Evolutionary conservation across 2,329 filamentous ascomycete genomes (phyloP).

Genomic region (Lasiodiplodia sp.): DNA sequence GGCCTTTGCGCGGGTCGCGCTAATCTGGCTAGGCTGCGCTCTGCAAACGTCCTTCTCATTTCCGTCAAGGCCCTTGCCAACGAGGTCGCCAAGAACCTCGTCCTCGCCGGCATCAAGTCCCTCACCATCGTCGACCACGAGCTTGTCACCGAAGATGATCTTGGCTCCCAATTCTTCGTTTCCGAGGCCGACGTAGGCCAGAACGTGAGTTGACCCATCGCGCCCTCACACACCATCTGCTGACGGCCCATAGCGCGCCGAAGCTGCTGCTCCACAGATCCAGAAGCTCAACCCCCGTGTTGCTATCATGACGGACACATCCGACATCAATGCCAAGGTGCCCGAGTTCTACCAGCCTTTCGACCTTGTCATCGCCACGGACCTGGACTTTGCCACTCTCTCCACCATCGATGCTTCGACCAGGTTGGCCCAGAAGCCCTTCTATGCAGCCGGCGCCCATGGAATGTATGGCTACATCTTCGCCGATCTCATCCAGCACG

Average conservation of each 20-base stretch:
- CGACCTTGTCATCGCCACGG: conserved; percentile 88
- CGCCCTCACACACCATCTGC: conserved; percentile 39
- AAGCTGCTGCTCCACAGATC: conserved; percentile 78
- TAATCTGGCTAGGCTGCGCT: conserved; percentile 70
- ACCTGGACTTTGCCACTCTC: conserved; percentile 77
- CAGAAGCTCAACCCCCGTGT: conserved; percentile 91
- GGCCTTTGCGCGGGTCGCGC: not conserved
- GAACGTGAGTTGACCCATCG: conserved; percentile 57
- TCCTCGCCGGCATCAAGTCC: conserved; percentile 89
- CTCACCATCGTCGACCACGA: conserved; percentile 87
- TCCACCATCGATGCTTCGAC: conserved; percentile 86
- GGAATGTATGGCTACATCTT: conserved; percentile 97
- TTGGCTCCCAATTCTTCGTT: conserved; percentile 76
- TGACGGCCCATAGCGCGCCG: conserved; percentile 64
- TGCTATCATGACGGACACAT: conserved; percentile 72
- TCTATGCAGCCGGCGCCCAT: conserved; percentile 87
- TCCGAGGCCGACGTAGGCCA: conserved; percentile 74
- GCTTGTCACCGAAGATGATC: conserved; percentile 76
- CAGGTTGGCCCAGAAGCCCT: conserved; percentile 77
- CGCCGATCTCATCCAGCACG: conserved; percentile 87
- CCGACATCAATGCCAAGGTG: conserved; percentile 70
- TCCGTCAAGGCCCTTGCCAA: conserved; percentile 87
- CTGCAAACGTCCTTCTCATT: conserved; percentile 87
- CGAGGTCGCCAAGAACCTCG: conserved; percentile 96
- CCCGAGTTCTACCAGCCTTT: conserved; percentile 79